Evolutionary conservation across 768 basidiomycete species (phyloP), one percentile per base, ranked within the genome.

Genomic region (Mycena haematopus): DNA sequence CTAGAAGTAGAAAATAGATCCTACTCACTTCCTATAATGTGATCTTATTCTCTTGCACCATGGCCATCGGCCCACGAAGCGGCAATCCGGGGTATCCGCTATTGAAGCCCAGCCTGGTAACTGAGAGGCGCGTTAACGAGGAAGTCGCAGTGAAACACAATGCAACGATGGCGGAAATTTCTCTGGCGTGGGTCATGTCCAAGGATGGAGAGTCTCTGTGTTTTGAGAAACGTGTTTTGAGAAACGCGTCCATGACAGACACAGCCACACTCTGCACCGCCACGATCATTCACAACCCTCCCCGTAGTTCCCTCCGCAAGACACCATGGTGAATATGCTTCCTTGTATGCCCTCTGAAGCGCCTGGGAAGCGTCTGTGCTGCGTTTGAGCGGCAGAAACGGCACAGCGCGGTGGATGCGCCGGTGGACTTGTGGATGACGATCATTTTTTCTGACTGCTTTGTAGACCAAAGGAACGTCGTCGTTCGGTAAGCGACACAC

Each of bases 401-500:
- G 21, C 5, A 15, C 8, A n/a, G 15, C 21, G 49, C 25, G 40
- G 49, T 42, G 57, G 57, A 58, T 58, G 19, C 38, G 22, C 9
- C 13, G 19, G 0, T 10, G 2, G 2, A 3, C 4, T 44, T 52
- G 24, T 15, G 38, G 57, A 58, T 58, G 57, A 29, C 49, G 47
- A 17, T 36, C 7, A 22, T 11, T 27, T 38, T 58, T 36, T 19
- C 40, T 51, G 57, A 42, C 47, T 31, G 15, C 17, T 42, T 27
- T 22, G 13, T 40, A 67, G 62, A 57, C 73, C 73, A 68, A 76
- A 93, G 94, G 95, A 89, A 96, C 95, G 75, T 95, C 95, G 78
- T 95, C 95, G 76, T 96, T 96, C 77, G 92, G 95, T 92, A 96
- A 96, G 85, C 86, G 94, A 77, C 95, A 96, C 87, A 92, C 93